These are phyloP conservation scores for Xerocomus spinulosus DNA, from an alignment of 768 basidiomycete genomes.

Conservation along the genomic window DNA sequence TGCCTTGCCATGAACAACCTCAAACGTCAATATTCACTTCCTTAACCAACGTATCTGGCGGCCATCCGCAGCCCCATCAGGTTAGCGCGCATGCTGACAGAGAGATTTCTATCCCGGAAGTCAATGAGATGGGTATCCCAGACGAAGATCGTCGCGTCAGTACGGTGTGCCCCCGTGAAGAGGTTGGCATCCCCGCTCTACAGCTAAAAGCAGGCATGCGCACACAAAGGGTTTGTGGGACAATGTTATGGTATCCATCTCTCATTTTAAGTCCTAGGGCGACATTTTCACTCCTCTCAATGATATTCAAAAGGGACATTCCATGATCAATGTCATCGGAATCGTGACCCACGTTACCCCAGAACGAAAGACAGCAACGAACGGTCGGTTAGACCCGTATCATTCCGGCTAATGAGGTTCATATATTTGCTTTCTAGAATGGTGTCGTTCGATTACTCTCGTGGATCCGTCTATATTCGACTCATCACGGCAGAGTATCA, in stretches of 20 bases:
- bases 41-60: background rate
- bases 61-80: background rate
- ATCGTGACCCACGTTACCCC: conserved; percentile 23
- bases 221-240: conserved; percentile 23
- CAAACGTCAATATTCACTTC: background rate
- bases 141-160: background rate
- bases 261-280: conserved; percentile 16
- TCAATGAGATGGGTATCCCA: background rate
- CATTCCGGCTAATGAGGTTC: background rate
- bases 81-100: background rate
- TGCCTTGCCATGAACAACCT: conserved; percentile 3
- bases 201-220: conserved; percentile 20
- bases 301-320: conserved; percentile 10
- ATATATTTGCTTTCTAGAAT: conserved; percentile 36
- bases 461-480: conserved; percentile 48
- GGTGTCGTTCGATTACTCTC: conserved; percentile 40
- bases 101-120: background rate
- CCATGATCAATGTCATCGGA: conserved; percentile 28
- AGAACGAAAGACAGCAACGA: conserved; percentile 16
- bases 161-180: background rate
- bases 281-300: conserved; percentile 21
- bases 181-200: background rate
- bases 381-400: conserved; percentile 21
- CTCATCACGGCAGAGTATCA: conserved; percentile 24
- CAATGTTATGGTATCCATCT: background rate